These are phyloP conservation scores for Nectriaceae sp. DNA, from an alignment of 2,329 filamentous ascomycete genomes.

Conservation along the genomic window DNA sequence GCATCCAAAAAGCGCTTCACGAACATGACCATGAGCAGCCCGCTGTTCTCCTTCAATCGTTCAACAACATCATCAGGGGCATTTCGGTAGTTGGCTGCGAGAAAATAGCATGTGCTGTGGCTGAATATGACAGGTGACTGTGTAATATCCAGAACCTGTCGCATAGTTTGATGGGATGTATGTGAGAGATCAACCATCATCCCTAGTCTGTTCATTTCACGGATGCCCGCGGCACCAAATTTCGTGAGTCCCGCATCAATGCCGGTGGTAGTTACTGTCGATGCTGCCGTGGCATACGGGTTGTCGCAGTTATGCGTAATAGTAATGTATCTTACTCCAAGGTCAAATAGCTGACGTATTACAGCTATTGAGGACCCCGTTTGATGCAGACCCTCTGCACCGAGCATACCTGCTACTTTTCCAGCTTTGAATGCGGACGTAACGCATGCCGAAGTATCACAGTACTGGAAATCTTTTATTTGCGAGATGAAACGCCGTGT, in stretches of 20 bases:
- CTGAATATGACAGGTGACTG: conserved; percentile 21
- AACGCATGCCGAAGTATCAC: conserved; percentile 9
- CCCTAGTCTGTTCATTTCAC: conserved; percentile 33
- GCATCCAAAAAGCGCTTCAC: conserved; percentile 28
- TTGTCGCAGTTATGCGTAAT: conserved; percentile 25
- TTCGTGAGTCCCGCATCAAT: conserved; percentile 15
- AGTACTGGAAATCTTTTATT: conserved; percentile 13
- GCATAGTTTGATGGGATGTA: conserved; percentile 14
- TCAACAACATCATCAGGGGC: conserved; percentile 37
- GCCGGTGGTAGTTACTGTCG: conserved; percentile 10
- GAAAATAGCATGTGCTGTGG: conserved; percentile 12
- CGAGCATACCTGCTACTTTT: conserved; percentile 13
- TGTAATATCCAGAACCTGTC: conserved; percentile 14
- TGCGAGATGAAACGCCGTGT: conserved; percentile 13
- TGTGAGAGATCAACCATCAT: conserved; percentile 27
- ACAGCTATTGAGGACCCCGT: conserved; percentile 11
- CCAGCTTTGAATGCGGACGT: conserved; percentile 8
- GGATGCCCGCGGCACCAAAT: conserved; percentile 21
- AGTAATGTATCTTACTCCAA: conserved; percentile 36
- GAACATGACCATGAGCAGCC: conserved; percentile 37
- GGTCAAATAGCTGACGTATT: conserved; percentile 20
- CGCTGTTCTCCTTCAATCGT: conserved; percentile 30
- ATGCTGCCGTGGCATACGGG: conserved; percentile 17
- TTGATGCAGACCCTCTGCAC: conserved; percentile 15
- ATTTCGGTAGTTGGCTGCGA: conserved; percentile 29